Evolutionary conservation across 2,329 filamentous ascomycete genomes (phyloP).

Genomic region (Stemphylium lycopersici): DNA sequence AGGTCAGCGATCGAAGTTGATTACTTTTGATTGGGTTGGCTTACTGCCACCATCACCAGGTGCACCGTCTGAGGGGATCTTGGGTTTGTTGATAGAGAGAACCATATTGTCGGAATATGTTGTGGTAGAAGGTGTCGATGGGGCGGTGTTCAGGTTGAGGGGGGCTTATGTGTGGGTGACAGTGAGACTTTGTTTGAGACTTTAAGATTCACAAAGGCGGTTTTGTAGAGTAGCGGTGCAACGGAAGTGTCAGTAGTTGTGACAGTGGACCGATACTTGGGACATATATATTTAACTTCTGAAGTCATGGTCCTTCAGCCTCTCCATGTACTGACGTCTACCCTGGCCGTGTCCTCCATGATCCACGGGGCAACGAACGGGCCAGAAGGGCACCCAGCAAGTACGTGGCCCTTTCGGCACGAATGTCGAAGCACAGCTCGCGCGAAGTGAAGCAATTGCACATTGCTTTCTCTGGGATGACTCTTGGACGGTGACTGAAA

Average conservation of each 20-base stretch:
- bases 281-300: slow-evolving; percentile 28
- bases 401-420: slow-evolving; percentile 41
- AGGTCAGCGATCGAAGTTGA: slow-evolving; percentile 7
- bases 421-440: slow-evolving; percentile 31
- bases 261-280: slow-evolving; percentile 25
- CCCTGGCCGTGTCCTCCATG: slow-evolving; percentile 26
- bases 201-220: slow-evolving; percentile 19
- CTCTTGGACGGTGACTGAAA: slow-evolving; percentile 38
- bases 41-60: slow-evolving; percentile 32
- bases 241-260: slow-evolving; percentile 27
- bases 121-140: slow-evolving; percentile 8
- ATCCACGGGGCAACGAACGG: slow-evolving; percentile 37
- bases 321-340: slow-evolving; percentile 19
- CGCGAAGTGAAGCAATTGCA: slow-evolving; percentile 42
- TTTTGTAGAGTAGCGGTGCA: slow-evolving; percentile 24
- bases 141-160: slow-evolving; percentile 6
- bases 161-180: slow-evolving; percentile 22
- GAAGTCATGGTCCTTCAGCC: slow-evolving; percentile 18
- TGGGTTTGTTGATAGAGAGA: slow-evolving; percentile 25
- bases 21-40: slow-evolving; percentile 5
- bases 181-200: slow-evolving; percentile 33
- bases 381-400: slow-evolving; percentile 37
- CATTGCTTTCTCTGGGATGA: slow-evolving; percentile 31
- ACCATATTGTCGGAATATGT: slow-evolving; percentile 14
- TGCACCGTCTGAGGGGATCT: neutral